These are phyloP conservation scores for Annulohypoxylon moriforme DNA, from an alignment of 495 filamentous ascomycete genomes.

Conservation along the genomic window DNA sequence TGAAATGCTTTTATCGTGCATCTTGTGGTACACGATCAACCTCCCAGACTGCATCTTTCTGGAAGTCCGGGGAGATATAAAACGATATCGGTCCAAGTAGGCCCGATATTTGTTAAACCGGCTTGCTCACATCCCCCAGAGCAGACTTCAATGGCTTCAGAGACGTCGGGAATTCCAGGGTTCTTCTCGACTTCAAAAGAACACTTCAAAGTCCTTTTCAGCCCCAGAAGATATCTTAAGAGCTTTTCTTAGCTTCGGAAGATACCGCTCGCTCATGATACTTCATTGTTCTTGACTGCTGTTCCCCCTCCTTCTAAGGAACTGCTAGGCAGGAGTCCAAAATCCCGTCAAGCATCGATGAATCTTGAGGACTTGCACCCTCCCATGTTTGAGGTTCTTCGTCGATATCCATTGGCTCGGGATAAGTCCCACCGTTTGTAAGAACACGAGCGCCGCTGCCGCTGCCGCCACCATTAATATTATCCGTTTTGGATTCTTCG, in stretches of 20 bases:
- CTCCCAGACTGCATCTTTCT: background rate
- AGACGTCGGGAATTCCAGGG: background rate
- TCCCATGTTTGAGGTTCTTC: slow-evolving; percentile 76
- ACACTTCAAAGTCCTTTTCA: too few species aligned
- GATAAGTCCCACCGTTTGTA: slow-evolving; percentile 52
- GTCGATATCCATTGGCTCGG: slow-evolving; percentile 74
- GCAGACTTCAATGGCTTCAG: background rate
- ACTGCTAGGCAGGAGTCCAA: slow-evolving; percentile 69
- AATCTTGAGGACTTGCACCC: slow-evolving; percentile 71
- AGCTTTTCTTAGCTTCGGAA: background rate
- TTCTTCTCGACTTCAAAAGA: background rate
- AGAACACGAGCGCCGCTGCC: slow-evolving; percentile 39
- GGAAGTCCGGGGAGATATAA: background rate
- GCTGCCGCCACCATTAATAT: slow-evolving; percentile 45
- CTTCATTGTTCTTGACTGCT: background rate
- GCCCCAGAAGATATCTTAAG: background rate
- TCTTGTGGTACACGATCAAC: background rate
- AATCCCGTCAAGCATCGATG: slow-evolving; percentile 71
- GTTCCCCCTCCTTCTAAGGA: slow-evolving; percentile 27
- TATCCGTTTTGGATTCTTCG: slow-evolving; percentile 51
- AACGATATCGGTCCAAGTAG: background rate
- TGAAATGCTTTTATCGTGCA: background rate
- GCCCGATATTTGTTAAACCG: background rate
- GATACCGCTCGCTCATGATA: slow-evolving; percentile 7
- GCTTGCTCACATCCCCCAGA: background rate